A percentile compares a stretch with the other conserved stretches of the same genome.
These are phyloP conservation scores for Neodidymelliopsis sp. DNA, from an alignment of 2,329 filamentous ascomycete genomes.

Conservation along the genomic window DNA sequence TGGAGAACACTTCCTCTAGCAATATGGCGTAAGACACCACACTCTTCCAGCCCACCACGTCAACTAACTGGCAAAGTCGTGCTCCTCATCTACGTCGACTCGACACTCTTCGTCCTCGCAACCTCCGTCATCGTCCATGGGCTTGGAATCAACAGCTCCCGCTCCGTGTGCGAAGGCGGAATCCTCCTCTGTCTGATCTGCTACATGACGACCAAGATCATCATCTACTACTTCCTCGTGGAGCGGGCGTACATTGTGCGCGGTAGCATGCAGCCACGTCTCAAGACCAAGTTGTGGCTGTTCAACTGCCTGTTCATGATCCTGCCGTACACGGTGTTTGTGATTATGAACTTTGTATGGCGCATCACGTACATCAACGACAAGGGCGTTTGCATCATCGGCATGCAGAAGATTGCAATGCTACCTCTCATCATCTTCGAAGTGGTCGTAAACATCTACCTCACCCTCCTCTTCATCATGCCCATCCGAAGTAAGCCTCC, in stretches of 20 bases:
- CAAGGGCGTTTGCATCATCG: slow-evolving; percentile 66
- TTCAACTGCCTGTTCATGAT: slow-evolving; percentile 69
- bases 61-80: slow-evolving; percentile 56
- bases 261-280: slow-evolving; percentile 58
- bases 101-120: slow-evolving; percentile 66
- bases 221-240: slow-evolving; percentile 71
- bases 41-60: neutral
- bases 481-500: slow-evolving; percentile 61
- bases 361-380: slow-evolving; percentile 64
- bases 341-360: slow-evolving; percentile 64
- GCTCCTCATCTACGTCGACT: slow-evolving; percentile 66
- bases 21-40: slow-evolving; percentile 22
- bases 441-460: slow-evolving; percentile 66
- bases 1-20: slow-evolving; percentile 36
- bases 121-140: slow-evolving; percentile 65
- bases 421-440: slow-evolving; percentile 69
- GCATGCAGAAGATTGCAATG: slow-evolving; percentile 66
- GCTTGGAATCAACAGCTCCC: slow-evolving; percentile 62
- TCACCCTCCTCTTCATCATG: slow-evolving; percentile 69
- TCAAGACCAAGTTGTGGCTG: slow-evolving; percentile 65
- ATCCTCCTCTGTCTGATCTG: slow-evolving; percentile 68
- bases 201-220: slow-evolving; percentile 70
- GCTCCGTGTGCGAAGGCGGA: slow-evolving; percentile 62
- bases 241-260: slow-evolving; percentile 71
- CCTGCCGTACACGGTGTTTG: slow-evolving; percentile 51